phyloP scores from a whole-genome alignment of 1,139 yeast genomes.

The Taiozyma sp. region DNA sequence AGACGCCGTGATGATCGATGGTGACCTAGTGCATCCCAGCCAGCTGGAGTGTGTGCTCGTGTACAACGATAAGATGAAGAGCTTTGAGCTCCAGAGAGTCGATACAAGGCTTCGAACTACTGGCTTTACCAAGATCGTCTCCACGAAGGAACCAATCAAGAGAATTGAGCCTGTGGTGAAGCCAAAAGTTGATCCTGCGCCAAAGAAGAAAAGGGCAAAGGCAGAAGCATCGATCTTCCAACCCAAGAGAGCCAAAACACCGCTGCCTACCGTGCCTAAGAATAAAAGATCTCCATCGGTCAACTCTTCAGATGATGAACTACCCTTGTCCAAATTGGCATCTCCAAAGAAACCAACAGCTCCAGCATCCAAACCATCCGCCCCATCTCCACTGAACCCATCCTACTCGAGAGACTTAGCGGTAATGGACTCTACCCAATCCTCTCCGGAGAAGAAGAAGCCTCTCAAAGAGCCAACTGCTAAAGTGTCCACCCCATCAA shows the following conservation, averaged over 20 bases:
- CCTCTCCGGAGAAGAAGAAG: background rate
- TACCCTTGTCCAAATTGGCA: conserved; percentile 9
- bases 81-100: conserved; percentile 14
- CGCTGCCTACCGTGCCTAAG: conserved; percentile 6
- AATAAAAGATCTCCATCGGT: conserved; percentile 5
- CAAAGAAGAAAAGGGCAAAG: conserved; percentile 11
- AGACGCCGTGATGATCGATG: conserved; percentile 11
- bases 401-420: background rate
- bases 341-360: conserved; percentile 6
- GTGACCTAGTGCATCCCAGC: conserved; percentile 4
- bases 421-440: background rate
- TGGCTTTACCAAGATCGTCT: background rate
- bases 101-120: conserved; percentile 10
- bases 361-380: conserved; percentile 1
- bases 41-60: conserved; percentile 16
- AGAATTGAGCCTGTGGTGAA: background rate
- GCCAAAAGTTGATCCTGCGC: background rate
- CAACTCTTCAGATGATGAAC: conserved; percentile 12
- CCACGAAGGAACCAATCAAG: background rate
- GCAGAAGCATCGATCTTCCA: conserved; percentile 22
- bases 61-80: conserved; percentile 9
- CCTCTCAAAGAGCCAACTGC: background rate
- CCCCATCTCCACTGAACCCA: conserved; percentile 8
- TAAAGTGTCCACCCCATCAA: background rate
- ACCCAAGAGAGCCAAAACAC: conserved; percentile 19